Conservation (phyloP, 352 stramenopile genomes). For the Phytophthora fragariaefolia region DNA sequence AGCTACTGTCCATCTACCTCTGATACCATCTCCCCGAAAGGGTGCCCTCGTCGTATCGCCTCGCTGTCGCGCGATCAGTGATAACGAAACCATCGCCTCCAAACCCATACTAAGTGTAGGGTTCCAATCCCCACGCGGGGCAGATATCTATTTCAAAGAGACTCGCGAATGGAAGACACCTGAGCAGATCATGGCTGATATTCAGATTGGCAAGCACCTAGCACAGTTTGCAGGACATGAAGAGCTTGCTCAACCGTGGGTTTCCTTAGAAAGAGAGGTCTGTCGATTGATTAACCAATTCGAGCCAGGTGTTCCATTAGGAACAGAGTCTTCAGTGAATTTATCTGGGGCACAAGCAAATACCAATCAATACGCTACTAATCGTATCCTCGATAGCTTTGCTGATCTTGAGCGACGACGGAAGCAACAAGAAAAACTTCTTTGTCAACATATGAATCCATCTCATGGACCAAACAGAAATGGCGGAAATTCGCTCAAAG, state of each 20-base stretch:
- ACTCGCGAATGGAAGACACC: slow-evolving; percentile 38
- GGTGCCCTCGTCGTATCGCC: too few relatives aligned
- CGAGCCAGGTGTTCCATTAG: not conserved
- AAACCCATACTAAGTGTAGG: not conserved
- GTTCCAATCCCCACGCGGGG: slow-evolving; percentile 6
- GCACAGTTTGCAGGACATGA: slow-evolving; percentile 18
- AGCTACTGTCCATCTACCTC: too few relatives aligned
- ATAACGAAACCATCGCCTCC: not conserved
- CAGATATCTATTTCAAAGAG: slow-evolving; percentile 40
- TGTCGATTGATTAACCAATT: slow-evolving; percentile 1
- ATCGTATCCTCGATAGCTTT: not conserved
- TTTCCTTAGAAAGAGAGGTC: slow-evolving; percentile 18
- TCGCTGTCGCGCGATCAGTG: not conserved
- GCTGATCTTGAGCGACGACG: slow-evolving; percentile 19
- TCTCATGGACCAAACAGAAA: not conserved
- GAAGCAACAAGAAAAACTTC: slow-evolving; percentile 12
- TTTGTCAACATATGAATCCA: slow-evolving; percentile 13
- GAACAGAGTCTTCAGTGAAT: not conserved
- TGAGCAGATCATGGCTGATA: slow-evolving; percentile 42
- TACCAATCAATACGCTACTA: not conserved
- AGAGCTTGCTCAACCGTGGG: slow-evolving; percentile 11
- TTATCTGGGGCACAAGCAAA: not conserved
- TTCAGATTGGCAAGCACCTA: slow-evolving; percentile 39
- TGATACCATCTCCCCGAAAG: slow-evolving; percentile 20
- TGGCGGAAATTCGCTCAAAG: not conserved